Evolutionary conservation across 257 asterid genomes (phyloP), one percentile per base, ranked within the genome.

Genomic region (Solanum phureja): DNA sequence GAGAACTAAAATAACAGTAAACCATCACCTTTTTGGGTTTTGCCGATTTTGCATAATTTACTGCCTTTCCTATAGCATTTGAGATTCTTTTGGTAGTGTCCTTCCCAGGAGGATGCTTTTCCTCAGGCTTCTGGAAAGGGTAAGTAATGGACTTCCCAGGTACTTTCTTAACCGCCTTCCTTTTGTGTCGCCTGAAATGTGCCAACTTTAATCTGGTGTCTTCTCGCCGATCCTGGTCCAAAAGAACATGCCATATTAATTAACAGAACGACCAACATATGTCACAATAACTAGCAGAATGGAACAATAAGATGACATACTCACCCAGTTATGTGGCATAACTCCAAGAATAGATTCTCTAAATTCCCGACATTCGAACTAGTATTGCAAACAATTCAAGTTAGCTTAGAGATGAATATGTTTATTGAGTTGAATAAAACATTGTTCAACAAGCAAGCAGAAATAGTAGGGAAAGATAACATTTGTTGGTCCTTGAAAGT

Each of bases 261-360:
- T 49, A 52, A 10, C 69, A 82, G 18, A 62, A 16, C 29, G 7
- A 49, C 27, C 66, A 49, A 82, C 44, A 82, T 46, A 31, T 29
- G 56, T 16, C n/a, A 11, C 69, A 82, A 82, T 1, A 29, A 29
- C 85, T 49, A 82, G 24, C 44, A 29, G 69, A 46, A 82, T 29
- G 40, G 42, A 82, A 49, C 10, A 82, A 77, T 33, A 83, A 35
- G 4, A n/a, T 10, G 24, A 62, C 89, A 88, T 85, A 90, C 98
- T 90, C 91, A 97, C 99, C 99, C 99, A 97, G 87, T 85, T 94
- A 89, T 97, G 99, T 34, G 99, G 99, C 98, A 97, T 92, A 90
- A 97, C 95, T 87, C 98, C 98, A 86, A 97, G 98, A 90, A 97
- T 88, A 68, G 99, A 97, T 94, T 97, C 99, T 92, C 99, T 93